Evolutionary conservation across 1,284 basidiomycete genomes (phyloP).

Genomic region (Tetrapyrgos nigripes): DNA sequence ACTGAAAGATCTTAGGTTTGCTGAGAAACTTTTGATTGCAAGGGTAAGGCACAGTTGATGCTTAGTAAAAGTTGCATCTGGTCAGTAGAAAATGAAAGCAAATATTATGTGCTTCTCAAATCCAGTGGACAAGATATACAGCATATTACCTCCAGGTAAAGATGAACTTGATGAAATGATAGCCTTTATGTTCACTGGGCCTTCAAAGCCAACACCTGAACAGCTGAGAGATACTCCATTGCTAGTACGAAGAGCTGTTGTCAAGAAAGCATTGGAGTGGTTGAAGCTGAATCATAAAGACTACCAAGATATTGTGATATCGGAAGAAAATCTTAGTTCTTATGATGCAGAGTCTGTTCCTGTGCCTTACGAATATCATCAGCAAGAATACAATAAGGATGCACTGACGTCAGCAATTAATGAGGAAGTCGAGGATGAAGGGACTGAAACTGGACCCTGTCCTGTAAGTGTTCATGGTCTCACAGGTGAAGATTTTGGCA

Average conservation of each 20-base stretch:
- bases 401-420: conserved; percentile 22
- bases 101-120: conserved; percentile 42
- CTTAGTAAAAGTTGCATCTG: conserved; percentile 4
- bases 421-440: conserved; percentile 31
- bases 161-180: conserved; percentile 40
- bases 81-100: conserved; percentile 30
- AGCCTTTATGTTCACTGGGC: conserved; percentile 41
- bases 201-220: conserved; percentile 32
- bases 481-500: conserved; percentile 17
- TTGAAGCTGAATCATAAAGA: conserved; percentile 43
- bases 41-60: conserved; percentile 1
- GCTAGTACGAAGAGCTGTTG: conserved; percentile 34
- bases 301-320: conserved; percentile 43
- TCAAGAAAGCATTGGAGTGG: conserved; percentile 41
- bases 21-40: conserved; percentile 29
- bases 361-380: conserved; percentile 34
- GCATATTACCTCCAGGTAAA: conserved; percentile 35
- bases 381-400: conserved; percentile 20
- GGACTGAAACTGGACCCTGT: conserved; percentile 26
- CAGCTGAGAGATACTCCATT: conserved; percentile 42
- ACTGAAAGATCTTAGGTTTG: conserved; percentile 33
- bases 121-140: conserved; percentile 39
- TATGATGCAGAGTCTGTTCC: conserved; percentile 38
- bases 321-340: conserved; percentile 33
- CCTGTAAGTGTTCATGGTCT: conserved; percentile 33